Percentiles rank a stretch among this genome's conserved stretches.
phyloP scores from a whole-genome alignment of 768 basidiomycete genomes.

The Suillus variegatus region DNA sequence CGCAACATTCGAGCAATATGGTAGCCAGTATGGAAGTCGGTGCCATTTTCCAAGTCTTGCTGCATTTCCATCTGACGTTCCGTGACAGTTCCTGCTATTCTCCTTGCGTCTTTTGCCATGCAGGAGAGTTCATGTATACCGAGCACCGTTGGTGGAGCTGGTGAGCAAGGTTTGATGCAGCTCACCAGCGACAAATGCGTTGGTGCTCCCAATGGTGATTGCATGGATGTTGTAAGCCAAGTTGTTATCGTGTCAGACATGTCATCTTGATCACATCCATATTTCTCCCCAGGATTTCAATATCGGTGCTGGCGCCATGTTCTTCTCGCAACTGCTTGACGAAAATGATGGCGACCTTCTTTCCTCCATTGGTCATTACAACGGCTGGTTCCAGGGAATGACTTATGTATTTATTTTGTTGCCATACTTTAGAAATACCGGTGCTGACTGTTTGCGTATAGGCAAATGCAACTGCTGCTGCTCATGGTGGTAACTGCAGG shows the following conservation, averaged over 20 bases:
- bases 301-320: conserved; percentile 64
- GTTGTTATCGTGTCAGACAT: background rate
- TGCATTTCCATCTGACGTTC: background rate
- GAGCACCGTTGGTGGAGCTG: conserved; percentile 64
- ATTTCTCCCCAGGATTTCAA: conserved; percentile 58
- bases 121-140: conserved; percentile 83
- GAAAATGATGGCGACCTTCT: conserved; percentile 54
- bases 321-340: conserved; percentile 50
- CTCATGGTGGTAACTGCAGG: conserved; percentile 52
- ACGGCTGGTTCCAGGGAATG: conserved; percentile 66
- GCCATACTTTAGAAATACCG: conserved; percentile 1
- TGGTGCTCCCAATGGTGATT: conserved; percentile 47
- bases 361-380: conserved; percentile 67
- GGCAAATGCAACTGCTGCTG: conserved; percentile 60
- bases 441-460: conserved; percentile 23
- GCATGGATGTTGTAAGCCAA: conserved; percentile 39
- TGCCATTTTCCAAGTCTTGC: conserved; percentile 13
- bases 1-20: conserved; percentile 60
- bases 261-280: background rate
- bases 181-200: conserved; percentile 77
- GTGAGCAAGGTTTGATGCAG: conserved; percentile 90
- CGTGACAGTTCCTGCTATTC: conserved; percentile 61
- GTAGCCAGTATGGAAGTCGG: conserved; percentile 42
- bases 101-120: conserved; percentile 87
- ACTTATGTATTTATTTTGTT: conserved; percentile 48